These are phyloP conservation scores for Chaetothyriales sp. DNA, from an alignment of 2,329 filamentous ascomycete genomes.

Conservation along the genomic window DNA sequence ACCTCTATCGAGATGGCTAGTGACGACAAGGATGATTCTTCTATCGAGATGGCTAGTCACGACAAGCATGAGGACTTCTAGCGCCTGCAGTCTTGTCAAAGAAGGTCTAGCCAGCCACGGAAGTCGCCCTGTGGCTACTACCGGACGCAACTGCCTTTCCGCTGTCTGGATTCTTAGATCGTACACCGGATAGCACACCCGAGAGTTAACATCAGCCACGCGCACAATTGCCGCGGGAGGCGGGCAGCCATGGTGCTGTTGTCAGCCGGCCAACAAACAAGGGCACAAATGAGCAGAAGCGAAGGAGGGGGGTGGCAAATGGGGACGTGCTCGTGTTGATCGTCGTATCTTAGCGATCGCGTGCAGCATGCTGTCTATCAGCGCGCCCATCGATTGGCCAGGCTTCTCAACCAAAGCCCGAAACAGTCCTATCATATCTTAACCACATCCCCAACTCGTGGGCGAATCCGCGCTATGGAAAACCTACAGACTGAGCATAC, in stretches of 20 bases:
- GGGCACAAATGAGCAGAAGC: not conserved
- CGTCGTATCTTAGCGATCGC: not conserved
- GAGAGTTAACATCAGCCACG: not conserved
- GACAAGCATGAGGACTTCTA: no score
- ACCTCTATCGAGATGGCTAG: slow-evolving; percentile 16
- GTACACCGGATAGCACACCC: not conserved
- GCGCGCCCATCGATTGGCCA: not conserved
- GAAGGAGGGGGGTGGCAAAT: not conserved
- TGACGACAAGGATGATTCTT: slow-evolving; percentile 17
- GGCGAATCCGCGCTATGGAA: not conserved
- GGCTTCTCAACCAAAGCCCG: not conserved
- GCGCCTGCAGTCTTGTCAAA: not conserved
- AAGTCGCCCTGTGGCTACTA: not conserved
- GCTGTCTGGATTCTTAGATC: not conserved
- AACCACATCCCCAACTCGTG: not conserved
- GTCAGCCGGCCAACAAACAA: not conserved
- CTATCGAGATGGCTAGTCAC: no score
- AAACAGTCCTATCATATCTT: not conserved
- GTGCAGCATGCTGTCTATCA: not conserved
- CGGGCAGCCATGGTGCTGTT: not conserved
- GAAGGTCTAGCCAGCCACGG: not conserved
- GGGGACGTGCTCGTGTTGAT: not conserved
- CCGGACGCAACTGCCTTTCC: not conserved
- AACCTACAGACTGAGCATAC: not conserved
- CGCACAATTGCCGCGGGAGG: not conserved